Percentiles rank a stretch among this genome's conserved stretches.
Evolutionary conservation across 345 rosid genomes (phyloP).

Genomic region (Microcos paniculata): DNA sequence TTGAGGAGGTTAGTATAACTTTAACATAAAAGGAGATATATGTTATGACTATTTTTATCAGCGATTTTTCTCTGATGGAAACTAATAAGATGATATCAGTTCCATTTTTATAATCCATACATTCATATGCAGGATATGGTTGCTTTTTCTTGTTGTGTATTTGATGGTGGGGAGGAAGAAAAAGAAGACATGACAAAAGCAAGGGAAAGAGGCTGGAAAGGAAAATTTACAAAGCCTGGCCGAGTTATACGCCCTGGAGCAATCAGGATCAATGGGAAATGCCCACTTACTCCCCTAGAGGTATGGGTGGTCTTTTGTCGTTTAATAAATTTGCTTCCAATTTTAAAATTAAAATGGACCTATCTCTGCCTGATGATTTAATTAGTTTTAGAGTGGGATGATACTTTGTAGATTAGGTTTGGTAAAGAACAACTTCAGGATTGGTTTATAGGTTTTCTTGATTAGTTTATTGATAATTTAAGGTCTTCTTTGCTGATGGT

Average conservation of each 20-base stretch:
- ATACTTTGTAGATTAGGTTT: background rate
- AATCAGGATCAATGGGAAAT: constrained; percentile 91
- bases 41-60: background rate
- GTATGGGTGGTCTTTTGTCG: constrained; percentile 32
- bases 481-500: background rate
- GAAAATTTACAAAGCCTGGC: constrained; percentile 96
- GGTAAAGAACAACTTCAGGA: background rate
- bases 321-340: background rate
- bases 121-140: constrained; percentile 84
- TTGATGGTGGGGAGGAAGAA: constrained; percentile 95
- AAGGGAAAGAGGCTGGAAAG: constrained; percentile 98
- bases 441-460: background rate
- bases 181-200: constrained; percentile 84
- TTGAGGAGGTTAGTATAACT: constrained; percentile 85
- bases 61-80: constrained; percentile 1
- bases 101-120: constrained; percentile 7
- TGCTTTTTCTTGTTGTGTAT: constrained; percentile 98
- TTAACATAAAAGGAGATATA: background rate
- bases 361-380: background rate
- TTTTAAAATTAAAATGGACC: background rate
- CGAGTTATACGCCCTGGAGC: constrained; percentile 98
- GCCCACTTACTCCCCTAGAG: constrained; percentile 98
- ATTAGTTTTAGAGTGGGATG: background rate
- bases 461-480: background rate
- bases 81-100: background rate